These are phyloP conservation scores for Linum trigynum DNA, from an alignment of 345 rosid genomes.

Conservation along the genomic window DNA sequence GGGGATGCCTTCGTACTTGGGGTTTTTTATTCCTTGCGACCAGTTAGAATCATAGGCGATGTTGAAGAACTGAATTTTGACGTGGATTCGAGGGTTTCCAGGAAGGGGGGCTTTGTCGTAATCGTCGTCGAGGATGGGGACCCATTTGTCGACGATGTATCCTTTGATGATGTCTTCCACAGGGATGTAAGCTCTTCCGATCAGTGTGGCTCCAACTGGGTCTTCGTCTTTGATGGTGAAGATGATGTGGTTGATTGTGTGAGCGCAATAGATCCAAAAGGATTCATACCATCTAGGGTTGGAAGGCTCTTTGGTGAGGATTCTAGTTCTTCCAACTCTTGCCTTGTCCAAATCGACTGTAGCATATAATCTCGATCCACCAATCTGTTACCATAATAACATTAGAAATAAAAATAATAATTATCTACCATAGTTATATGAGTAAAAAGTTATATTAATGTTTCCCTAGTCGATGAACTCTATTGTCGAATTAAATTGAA, in stretches of 20 bases:
- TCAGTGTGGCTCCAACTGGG: conserved; percentile 42
- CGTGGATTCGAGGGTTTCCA: conserved; percentile 39
- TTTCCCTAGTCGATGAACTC: background rate
- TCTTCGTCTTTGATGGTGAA: conserved; percentile 55
- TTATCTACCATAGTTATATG: background rate
- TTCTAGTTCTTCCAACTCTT: conserved; percentile 57
- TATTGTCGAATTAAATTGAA: background rate
- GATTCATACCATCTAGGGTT: conserved; percentile 44
- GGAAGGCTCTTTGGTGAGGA: conserved; percentile 20
- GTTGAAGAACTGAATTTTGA: conserved; percentile 32
- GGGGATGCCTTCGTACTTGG: conserved; percentile 39
- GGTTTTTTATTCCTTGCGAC: conserved; percentile 48
- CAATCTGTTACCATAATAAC: conserved; percentile 17
- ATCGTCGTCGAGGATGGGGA: conserved; percentile 35
- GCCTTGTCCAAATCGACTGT: conserved; percentile 66
- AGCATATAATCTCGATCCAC: conserved; percentile 45
- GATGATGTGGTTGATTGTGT: conserved; percentile 38
- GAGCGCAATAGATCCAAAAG: conserved; percentile 59
- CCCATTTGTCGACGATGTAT: conserved; percentile 23
- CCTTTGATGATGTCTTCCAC: conserved; percentile 39
- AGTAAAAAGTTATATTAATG: background rate
- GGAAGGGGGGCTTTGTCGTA: conserved; percentile 21
- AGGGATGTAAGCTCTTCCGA: conserved; percentile 70
- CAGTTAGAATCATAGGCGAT: conserved; percentile 31
- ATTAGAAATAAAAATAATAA: no score